Base-by-base conservation (phyloP, 2,329 filamentous ascomycete species). In the Cercospora zeina region DNA sequence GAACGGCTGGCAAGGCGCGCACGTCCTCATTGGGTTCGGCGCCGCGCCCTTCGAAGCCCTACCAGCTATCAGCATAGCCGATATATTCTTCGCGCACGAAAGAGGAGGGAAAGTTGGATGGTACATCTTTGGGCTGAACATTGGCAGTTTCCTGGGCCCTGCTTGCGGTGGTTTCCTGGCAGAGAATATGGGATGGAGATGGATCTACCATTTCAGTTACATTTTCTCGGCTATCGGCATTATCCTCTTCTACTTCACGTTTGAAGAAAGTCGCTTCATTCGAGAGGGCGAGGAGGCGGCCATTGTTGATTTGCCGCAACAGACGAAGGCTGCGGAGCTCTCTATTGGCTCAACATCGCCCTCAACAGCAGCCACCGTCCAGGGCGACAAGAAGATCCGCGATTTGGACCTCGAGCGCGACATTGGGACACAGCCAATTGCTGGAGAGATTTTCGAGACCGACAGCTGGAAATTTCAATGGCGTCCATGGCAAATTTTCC, bases 191-290 rank as follows among this genome's bases (percentile, higher is more conserved):
- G 80, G 80, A 2, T 83, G 80, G 80, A 64, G 76, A 59, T 83
- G 81, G 79, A 77, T 78, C 13, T 76, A 81, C 55, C 68, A 73
- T 79, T 83, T 81, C 74, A 79, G 79, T 21, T 80, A 83, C 3
- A 85, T 87, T 33, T 78, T 86, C 63, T 70, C 75, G 0, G 81
- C 73, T 1, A 71, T 79, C 1, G 76, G 74, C 8, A 79, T 82
- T 31, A 64, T 85, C 21, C 77, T 84, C 62, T 73, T 83, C 1
- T 85, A 85, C 73, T 81, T 86, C 67, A 80, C 82, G 68, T 80
- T 85, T 76, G 85, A 87, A 69, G 84, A 87, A 70, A 85, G 84
- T 2, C 85, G 83, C 67, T 85, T 80, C 58, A 5, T 68, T 68
- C 54, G 61, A 68, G 24, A 59, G 71, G 54, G 54, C 53, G 16